These are phyloP conservation scores for Tricholoma matsutake DNA, from an alignment of 768 basidiomycete species.

Conservation along the genomic window DNA sequence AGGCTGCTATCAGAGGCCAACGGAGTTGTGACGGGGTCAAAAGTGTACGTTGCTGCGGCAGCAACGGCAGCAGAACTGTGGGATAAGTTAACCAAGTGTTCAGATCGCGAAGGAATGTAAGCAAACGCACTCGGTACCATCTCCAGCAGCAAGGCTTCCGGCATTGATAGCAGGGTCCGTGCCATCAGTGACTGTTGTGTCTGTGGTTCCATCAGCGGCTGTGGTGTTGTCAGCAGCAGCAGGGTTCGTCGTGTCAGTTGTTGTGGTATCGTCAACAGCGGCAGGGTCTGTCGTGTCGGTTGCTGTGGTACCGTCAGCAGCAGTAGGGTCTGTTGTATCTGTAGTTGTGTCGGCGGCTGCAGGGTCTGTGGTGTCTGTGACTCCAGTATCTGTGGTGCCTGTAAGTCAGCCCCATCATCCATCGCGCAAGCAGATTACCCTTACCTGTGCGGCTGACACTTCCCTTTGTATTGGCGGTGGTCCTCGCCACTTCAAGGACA, in stretches of 20 bases:
- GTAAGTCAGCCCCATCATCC: background rate
- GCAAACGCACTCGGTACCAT: background rate
- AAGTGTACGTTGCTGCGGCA: background rate
- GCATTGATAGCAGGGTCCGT: background rate
- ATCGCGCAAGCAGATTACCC: background rate
- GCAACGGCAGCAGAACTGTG: constrained; percentile 2
- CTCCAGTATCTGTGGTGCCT: too few species aligned
- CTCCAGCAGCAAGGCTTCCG: background rate
- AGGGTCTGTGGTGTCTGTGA: too few species aligned
- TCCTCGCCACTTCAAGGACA: too few species aligned
- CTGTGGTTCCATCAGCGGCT: too few species aligned
- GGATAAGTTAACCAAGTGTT: background rate
- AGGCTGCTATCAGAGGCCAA: background rate
- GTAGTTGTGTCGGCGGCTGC: too few species aligned
- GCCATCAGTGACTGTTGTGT: background rate
- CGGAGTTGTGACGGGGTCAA: background rate
- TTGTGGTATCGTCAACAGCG: background rate
- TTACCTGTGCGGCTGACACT: background rate
- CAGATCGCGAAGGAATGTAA: background rate
- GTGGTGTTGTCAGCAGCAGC: background rate
- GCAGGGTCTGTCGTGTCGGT: background rate
- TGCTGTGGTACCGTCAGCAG: background rate
- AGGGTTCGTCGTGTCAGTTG: background rate
- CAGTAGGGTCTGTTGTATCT: too few species aligned
- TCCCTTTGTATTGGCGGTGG: too few species aligned